phyloP scores from a whole-genome alignment of 331 rosid genomes.

The Malus hybrid region DNA sequence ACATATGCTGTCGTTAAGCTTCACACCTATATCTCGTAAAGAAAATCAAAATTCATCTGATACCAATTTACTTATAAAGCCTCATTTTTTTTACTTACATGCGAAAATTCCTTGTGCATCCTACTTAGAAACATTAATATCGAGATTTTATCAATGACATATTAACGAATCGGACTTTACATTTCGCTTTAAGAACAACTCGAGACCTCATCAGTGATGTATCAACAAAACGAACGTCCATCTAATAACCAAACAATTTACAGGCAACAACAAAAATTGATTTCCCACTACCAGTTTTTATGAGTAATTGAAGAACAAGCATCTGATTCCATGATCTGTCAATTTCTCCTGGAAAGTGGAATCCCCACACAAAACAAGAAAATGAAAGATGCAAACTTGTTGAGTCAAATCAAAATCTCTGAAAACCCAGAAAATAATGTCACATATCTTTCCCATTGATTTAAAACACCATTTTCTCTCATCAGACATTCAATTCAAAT shows the following conservation, averaged over 20 bases:
- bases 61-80: background rate
- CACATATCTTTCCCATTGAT: background rate
- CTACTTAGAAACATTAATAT: background rate
- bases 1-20: rapidly evolving
- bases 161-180: too few species aligned
- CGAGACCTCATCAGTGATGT: too few species aligned
- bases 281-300: background rate
- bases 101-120: background rate
- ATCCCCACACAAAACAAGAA: background rate
- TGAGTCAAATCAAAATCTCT: conserved; percentile 18
- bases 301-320: background rate
- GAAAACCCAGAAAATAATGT: background rate
- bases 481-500: background rate
- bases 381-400: background rate
- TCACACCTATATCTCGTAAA: rapidly evolving
- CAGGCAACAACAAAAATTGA: background rate
- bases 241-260: background rate
- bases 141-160: too few species aligned
- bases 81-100: background rate
- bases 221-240: background rate
- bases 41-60: rapidly evolving
- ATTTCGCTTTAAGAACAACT: too few species aligned
- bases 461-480: background rate
- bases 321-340: background rate
- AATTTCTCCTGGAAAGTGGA: background rate